Evolutionary conservation across 2,329 filamentous ascomycete genomes (phyloP).

Genomic region (Aureobasidium sp.): DNA sequence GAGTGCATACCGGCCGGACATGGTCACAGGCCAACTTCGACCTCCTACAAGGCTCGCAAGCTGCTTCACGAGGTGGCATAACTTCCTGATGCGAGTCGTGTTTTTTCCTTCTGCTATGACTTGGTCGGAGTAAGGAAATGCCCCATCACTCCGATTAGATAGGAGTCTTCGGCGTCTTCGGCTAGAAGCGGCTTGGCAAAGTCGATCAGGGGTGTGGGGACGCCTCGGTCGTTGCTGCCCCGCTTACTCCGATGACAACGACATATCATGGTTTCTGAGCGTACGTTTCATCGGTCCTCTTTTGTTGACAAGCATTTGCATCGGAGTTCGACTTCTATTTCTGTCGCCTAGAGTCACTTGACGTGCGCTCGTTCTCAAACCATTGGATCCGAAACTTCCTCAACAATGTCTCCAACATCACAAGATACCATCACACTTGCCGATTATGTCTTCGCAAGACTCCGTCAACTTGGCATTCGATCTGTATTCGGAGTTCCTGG

Average conservation of each 20-base stretch:
- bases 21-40: slow-evolving; percentile 26
- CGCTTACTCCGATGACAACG: slow-evolving; percentile 3
- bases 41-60: slow-evolving; percentile 25
- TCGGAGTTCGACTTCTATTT: neutral
- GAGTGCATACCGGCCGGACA: slow-evolving; percentile 22
- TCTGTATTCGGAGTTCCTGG: slow-evolving; percentile 40
- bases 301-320: neutral
- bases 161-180: slow-evolving; percentile 8
- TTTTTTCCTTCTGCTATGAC: neutral
- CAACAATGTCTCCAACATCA: neutral
- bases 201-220: neutral
- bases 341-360: neutral
- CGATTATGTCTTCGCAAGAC: slow-evolving; percentile 33
- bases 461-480: slow-evolving; percentile 37
- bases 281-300: neutral
- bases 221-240: neutral
- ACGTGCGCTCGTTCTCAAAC: neutral
- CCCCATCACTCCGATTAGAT: slow-evolving; percentile 4
- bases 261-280: neutral
- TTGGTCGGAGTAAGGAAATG: slow-evolving; percentile 2
- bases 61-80: slow-evolving; percentile 16
- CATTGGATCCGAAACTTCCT: neutral
- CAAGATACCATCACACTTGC: slow-evolving; percentile 3
- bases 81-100: neutral
- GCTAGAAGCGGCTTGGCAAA: slow-evolving; percentile 1